Base-by-base conservation (phyloP, 768 basidiomycete species). In the Fistulinella prunicolor region DNA sequence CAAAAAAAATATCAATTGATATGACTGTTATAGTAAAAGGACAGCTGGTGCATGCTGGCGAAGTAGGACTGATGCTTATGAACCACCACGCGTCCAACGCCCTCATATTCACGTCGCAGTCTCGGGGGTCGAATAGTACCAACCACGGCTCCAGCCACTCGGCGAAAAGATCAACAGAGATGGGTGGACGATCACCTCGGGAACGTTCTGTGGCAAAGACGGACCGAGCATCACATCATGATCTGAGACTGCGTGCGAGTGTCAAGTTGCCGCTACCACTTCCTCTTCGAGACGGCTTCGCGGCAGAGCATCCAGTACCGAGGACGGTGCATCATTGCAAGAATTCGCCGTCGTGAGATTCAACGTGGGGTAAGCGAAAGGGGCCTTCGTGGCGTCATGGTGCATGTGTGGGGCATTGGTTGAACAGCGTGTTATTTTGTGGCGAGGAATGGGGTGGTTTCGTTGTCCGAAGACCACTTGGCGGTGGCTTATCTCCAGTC, bases 271-370 rank as follows among this genome's bases (percentile, higher is more conserved):
- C 39, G 42, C 43, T 44, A 21, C n/a, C 19, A 35, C 28, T 57
- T 34, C 56, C 55, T 41, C 30, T 52, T 57, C 21, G 7, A 38
- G 50, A 19, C 20, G 5, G 26, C 55, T 57, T 53, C 55, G 47
- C 49, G 24, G 55, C 41, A 49, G 32, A 19, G 34, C 19, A 36
- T 22, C 14, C 28, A 4, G 28, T 20, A 41, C 22, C 44, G 38
- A 42, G 50, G 30, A 24, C 35, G 24, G 43, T 38, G 23, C 35
- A 42, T 41, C 41, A 36, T 12, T 26, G n/a, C 37, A 20, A 19
- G 51, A 42, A 47, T 20, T n/a, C 4, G 9, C 29, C 16, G 19
- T n/a, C n/a, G 28, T 23, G 24, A 14, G 40, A 37, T 21, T 22
- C 41, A 24, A 42, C 39, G 32, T 32, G 49, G 46, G 47, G 47